Evolutionary conservation across 2,329 filamentous ascomycete genomes (phyloP), one percentile per base, ranked within the genome.

Genomic region (Myotisia sp.): DNA sequence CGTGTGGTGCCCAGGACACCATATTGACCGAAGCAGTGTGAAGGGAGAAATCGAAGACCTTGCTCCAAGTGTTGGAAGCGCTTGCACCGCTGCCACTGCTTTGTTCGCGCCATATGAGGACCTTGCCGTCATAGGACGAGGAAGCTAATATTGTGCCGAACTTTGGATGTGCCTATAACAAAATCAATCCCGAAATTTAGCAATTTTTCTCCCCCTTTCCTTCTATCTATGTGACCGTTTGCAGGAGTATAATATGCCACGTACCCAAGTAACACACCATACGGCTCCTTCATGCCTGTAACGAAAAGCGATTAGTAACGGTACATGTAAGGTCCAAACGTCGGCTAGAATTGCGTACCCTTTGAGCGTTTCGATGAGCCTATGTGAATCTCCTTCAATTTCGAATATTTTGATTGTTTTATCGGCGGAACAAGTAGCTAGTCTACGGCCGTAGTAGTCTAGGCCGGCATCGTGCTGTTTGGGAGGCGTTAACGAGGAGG

Each of bases 331-430:
- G n/a, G n/a, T n/a, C n/a, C n/a, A n/a, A n/a, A 18, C 19, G 10
- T 13, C 31, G n/a, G 37, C 34, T 34, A 17, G 24, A 13, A 28
- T 31, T 16, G 29, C 52, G 52, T 71, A 92, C 84, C 87, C 87
- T 64, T 92, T 93, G 45, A 98, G 67, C 17, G 90, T 98, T 64
- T 95, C 87, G 21, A 83, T 73, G 48, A 95, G 65, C 44, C 82
- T 74, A 62, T 98, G 87, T 47, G 79, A 73, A 49, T 95, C 86
- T 51, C 85, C 84, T 52, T 95, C 87, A 37, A 98, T 79, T 62
- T 98, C 90, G 55, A 94, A 98, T 55, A 98, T 95, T 67, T 95
- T 95, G 67, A 98, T 92, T 30, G 87, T 95, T 57, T 90, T 86
- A 64, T 98, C 90, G 46, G 87, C 94, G 22, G 86, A 94, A 63